Conservation (phyloP, 1,284 basidiomycete genomes). For the Athelia psychrophila region DNA sequence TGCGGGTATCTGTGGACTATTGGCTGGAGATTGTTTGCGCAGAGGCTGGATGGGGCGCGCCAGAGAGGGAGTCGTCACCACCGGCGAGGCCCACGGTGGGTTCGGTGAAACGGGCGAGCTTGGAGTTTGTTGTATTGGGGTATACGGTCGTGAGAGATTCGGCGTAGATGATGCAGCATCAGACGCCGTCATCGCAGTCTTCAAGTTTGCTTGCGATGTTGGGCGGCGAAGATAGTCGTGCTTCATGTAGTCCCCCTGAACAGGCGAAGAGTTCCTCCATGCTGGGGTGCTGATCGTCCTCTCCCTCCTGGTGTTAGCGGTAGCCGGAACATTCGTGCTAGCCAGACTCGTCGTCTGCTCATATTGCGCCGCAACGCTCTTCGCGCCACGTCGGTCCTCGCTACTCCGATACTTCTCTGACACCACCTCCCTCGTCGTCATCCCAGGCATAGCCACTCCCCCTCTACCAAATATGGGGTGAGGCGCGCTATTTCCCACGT, state of each 20-base stretch:
- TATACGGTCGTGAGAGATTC: constrained; percentile 19
- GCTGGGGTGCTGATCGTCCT: constrained; percentile 33
- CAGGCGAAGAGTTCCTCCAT: constrained; percentile 2
- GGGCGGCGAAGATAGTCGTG: constrained; percentile 11
- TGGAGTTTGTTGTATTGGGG: constrained; percentile 12
- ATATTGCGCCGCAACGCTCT: background rate
- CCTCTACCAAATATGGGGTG: constrained; percentile 75
- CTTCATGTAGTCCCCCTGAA: constrained; percentile 15
- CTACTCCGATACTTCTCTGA: background rate
- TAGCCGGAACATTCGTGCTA: background rate
- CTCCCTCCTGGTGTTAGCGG: constrained; percentile 19
- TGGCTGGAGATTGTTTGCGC: constrained; percentile 39
- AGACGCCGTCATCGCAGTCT: background rate
- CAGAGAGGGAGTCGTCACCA: constrained; percentile 42
- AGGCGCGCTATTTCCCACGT: constrained; percentile 40
- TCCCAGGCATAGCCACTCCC: constrained; percentile 73
- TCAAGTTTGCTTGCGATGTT: background rate
- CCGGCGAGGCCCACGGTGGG: constrained; percentile 28
- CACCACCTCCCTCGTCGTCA: constrained; percentile 34
- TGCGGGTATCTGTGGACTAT: constrained; percentile 41
- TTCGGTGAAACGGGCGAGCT: constrained; percentile 24
- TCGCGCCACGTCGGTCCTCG: background rate
- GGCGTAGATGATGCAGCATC: constrained; percentile 10
- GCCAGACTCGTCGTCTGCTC: background rate
- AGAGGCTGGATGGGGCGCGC: constrained; percentile 54